These are phyloP conservation scores for Athelia psychrophila DNA, from an alignment of 1,284 basidiomycete genomes.

Conservation along the genomic window DNA sequence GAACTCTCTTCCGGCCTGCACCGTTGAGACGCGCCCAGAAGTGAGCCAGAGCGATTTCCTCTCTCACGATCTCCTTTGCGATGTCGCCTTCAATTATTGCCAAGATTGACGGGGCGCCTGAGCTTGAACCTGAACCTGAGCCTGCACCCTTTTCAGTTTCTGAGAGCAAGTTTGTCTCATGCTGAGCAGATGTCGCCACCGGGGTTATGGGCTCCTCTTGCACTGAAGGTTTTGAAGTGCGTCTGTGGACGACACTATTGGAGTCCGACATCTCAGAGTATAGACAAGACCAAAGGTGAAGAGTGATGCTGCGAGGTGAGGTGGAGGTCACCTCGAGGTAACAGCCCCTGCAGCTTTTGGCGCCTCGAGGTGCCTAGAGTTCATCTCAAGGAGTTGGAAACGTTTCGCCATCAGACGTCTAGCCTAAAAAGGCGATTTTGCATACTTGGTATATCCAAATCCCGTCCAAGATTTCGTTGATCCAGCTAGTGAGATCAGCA, in stretches of 20 bases:
- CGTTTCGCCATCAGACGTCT: too few relatives aligned
- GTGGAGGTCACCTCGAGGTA: too few relatives aligned
- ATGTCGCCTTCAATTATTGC: too few relatives aligned
- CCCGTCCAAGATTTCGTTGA: constrained; percentile 34
- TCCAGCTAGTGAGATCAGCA: constrained; percentile 51
- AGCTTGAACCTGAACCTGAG: neutral
- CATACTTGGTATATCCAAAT: neutral
- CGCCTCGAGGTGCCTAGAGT: too few relatives aligned
- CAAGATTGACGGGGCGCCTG: neutral
- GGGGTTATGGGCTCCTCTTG: too few relatives aligned
- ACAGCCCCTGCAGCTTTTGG: too few relatives aligned
- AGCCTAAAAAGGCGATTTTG: neutral
- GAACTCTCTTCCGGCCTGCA: constrained; percentile 44
- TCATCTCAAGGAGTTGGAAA: too few relatives aligned
- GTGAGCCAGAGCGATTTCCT: neutral
- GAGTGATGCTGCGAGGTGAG: too few relatives aligned
- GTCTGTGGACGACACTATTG: too few relatives aligned
- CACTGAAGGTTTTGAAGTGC: too few relatives aligned
- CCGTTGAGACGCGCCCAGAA: constrained; percentile 51
- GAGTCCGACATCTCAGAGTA: too few relatives aligned
- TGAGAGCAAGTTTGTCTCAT: neutral
- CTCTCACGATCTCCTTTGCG: neutral
- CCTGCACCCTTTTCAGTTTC: neutral
- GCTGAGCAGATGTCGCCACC: neutral
- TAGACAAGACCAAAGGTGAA: too few relatives aligned